Conservation (phyloP, 345 rosid species). For the Linum trigynum region DNA sequence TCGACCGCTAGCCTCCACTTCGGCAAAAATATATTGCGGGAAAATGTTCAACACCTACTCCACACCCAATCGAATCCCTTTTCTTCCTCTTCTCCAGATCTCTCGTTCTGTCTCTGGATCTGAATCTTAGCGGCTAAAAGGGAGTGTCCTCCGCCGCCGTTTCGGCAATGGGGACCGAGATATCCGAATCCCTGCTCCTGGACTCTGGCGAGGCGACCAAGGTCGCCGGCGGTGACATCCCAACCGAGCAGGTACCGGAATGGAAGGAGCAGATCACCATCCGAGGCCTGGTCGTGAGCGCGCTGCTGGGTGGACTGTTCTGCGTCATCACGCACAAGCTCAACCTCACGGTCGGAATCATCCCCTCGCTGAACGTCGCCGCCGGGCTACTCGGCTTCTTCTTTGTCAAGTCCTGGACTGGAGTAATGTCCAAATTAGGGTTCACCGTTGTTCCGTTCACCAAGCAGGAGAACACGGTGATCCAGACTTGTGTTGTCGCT, state of each 20-base stretch:
- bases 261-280: slow-evolving; percentile 93
- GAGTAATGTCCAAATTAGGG: slow-evolving; percentile 51
- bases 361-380: slow-evolving; percentile 83
- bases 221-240: slow-evolving; percentile 6
- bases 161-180: slow-evolving; percentile 49
- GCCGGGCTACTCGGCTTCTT: slow-evolving; percentile 92
- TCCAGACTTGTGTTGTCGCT: slow-evolving; percentile 95
- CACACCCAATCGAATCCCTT: too few species aligned
- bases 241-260: slow-evolving; percentile 43
- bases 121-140: neutral
- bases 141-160: neutral
- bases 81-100: too few species aligned
- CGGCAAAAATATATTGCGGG: too few species aligned
- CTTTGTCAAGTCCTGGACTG: slow-evolving; percentile 86
- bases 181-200: slow-evolving; percentile 36
- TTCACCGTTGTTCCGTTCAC: slow-evolving; percentile 57
- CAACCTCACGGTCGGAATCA: slow-evolving; percentile 81
- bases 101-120: neutral
- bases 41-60: too few species aligned
- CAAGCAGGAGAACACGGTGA: slow-evolving; percentile 85
- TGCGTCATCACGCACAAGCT: slow-evolving; percentile 88
- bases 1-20: too few species aligned
- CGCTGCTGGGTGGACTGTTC: slow-evolving; percentile 58
- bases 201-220: slow-evolving; percentile 19
- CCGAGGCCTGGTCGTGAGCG: slow-evolving; percentile 65